Conservation (phyloP, 1,284 basidiomycete species). For the Baeospora myosura region DNA sequence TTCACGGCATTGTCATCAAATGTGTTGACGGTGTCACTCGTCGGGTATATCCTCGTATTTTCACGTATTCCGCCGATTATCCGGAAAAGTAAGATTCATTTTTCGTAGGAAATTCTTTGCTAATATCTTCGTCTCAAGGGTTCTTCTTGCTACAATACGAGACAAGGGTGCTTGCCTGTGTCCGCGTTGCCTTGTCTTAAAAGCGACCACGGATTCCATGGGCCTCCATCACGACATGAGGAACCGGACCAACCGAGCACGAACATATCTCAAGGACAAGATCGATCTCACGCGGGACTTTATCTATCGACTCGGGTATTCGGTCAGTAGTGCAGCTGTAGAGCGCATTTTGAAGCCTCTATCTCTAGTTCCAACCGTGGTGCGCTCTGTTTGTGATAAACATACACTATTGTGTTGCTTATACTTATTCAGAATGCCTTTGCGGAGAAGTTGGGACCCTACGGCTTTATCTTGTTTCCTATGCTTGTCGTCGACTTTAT, state of each 20-base stretch:
- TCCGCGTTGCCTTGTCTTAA: background rate
- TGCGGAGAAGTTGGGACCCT: background rate
- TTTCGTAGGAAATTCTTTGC: background rate
- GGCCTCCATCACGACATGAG: background rate
- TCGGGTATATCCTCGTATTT: constrained; percentile 20
- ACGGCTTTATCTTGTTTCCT: constrained; percentile 17
- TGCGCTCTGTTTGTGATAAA: constrained; percentile 7
- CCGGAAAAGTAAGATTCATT: constrained; percentile 19
- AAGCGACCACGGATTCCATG: background rate
- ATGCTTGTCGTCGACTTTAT: constrained; percentile 19
- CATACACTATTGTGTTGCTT: background rate
- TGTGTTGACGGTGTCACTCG: constrained; percentile 19
- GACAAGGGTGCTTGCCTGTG: background rate
- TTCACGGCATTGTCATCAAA: constrained; percentile 19
- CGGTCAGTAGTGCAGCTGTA: constrained; percentile 16
- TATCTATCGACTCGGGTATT: constrained; percentile 20
- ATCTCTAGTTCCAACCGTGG: constrained; percentile 22
- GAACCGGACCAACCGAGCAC: background rate
- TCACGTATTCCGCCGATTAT: constrained; percentile 24
- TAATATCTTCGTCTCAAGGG: background rate
- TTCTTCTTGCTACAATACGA: constrained; percentile 1
- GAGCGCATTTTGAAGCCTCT: constrained; percentile 17
- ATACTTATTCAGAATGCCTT: constrained; percentile 6
- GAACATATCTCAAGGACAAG: constrained; percentile 4
- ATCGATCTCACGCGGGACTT: constrained; percentile 15